Base-by-base conservation (phyloP, 805 yeast genomes). In the Myxozyma melibiosi region DNA sequence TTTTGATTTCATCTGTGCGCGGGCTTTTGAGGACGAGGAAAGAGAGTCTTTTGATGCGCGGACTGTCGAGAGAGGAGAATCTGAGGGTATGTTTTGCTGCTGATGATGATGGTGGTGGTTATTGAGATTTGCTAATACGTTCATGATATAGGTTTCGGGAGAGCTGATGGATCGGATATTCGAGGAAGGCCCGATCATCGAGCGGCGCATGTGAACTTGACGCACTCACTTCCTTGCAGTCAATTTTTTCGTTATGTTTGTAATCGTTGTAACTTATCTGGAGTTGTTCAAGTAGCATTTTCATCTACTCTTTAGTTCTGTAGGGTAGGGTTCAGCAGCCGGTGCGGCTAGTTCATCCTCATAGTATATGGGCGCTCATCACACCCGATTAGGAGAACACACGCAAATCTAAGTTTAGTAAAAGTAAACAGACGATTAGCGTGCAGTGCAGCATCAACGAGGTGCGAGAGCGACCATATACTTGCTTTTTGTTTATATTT, bases 21-120 rank as follows among this genome's bases (percentile, higher is more conserved):
- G 54, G 55, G 9, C 31, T 62, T 24, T 39, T 63, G 22, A 40
- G 43, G 44, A 45, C 51, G n/a, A 53, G 61, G 45, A 52, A 51
- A 42, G 63, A 61, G 28, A 49, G 58, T 25, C 35, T 58, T 8
- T 28, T 65, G 37, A 51, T 63, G 53, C 57, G 64, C n/a, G 58
- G 59, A 8, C 41, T 63, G 33, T 55, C 66, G 4, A 60, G 66
- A 11, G 66, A 61, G 38, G 65, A 63, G 61, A 63, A 63, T 30
- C 55, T 61, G 43, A 50, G 59, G 51, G 54, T 49, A 34, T 24
- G 51, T 42, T 7, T 31, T 9, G 8, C 30, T 20, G 27, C 22
- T 24, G 4, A 31, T 43, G 7, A 4, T 14, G 5, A 9, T 13
- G 35, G 27, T 40, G 20, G 14, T 14, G 25, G 14, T 4, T 25